Evolutionary conservation across 2,329 filamentous ascomycete genomes (phyloP), one percentile per base, ranked within the genome.

Genomic region (Botrytis fabae): DNA sequence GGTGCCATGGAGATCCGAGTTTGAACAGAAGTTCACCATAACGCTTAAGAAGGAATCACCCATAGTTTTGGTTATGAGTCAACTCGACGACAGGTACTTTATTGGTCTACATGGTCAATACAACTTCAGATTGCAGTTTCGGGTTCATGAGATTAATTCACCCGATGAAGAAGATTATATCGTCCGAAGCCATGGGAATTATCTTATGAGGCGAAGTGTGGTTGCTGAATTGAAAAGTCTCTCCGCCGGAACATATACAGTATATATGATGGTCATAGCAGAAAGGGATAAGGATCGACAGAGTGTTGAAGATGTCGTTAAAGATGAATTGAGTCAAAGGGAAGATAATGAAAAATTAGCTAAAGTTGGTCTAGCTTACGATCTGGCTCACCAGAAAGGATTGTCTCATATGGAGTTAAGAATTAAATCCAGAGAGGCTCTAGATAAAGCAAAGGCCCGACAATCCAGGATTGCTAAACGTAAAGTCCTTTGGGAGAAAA

Each of bases 41-140:
- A 85, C 84, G 64, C 80, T 91, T 12, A 85, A 85, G 32, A 85
- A 87, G 69, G 83, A 88, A 48, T 88, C 88, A 0, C 88, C 88
- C 0, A 82, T 91, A 2, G 86, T 91, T 28, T 79, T 91, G 5
- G 87, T 89, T 0, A 83, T 91, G 2, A 88, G 88, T 8, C 89
- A 91, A 80, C 85, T 91, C 28, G 89, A 91, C 77, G 83, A 85
- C 46, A 84, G 89, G 35, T 91, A 90, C 78, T 91, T 89, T 79
- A 85, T 85, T 74, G 89, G 89, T 5, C 83, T 91, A 0, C 82
- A 86, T 48, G 89, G 89, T 14, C 87, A 90, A 78, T 91, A 91
- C 74, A 74, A 59, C 10, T 85, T 85, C 75, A 77, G 80, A n/a
- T 76, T 89, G 83, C 82, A 82, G 63, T 83, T 83, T 70, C 83